A percentile compares a stretch with the other conserved stretches of the same genome.
phyloP scores from a whole-genome alignment of 2,329 filamentous ascomycete genomes.

The Fusarium humuli region DNA sequence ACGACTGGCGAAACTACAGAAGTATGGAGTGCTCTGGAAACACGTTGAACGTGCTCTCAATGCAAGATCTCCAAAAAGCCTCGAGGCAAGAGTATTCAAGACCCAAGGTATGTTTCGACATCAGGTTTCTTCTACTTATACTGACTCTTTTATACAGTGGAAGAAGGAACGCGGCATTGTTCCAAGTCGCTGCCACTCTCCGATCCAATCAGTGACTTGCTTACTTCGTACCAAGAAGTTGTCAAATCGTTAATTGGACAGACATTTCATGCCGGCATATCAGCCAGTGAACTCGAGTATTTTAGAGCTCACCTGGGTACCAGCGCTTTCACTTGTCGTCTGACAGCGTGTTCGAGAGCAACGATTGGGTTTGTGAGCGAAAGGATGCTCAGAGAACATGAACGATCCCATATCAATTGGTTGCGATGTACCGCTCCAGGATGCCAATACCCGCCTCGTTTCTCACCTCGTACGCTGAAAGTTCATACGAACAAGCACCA shows the following conservation, averaged over 20 bases:
- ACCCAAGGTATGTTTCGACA: background rate
- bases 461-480: background rate
- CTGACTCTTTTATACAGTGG: background rate
- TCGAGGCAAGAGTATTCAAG: background rate
- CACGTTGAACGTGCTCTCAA: slow-evolving; percentile 4
- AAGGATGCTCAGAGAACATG: background rate
- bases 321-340: slow-evolving; percentile 12
- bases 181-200: accelerated
- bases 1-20: background rate
- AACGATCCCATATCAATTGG: slow-evolving; percentile 13
- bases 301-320: slow-evolving; percentile 18
- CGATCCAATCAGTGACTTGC: background rate
- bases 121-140: accelerated
- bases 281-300: slow-evolving; percentile 1
- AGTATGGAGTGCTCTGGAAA: background rate
- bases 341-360: slow-evolving; percentile 1
- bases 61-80: background rate
- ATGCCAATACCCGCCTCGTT: background rate
- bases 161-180: accelerated
- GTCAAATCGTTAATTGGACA: background rate
- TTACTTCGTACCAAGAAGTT: slow-evolving; percentile 11
- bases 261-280: background rate
- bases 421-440: background rate
- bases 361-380: slow-evolving; percentile 9
- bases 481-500: slow-evolving; percentile 7